Percentiles rank a stretch among this genome's conserved stretches.
phyloP scores from a whole-genome alignment of 768 basidiomycete species.

The Cystobasidium tubakii region DNA sequence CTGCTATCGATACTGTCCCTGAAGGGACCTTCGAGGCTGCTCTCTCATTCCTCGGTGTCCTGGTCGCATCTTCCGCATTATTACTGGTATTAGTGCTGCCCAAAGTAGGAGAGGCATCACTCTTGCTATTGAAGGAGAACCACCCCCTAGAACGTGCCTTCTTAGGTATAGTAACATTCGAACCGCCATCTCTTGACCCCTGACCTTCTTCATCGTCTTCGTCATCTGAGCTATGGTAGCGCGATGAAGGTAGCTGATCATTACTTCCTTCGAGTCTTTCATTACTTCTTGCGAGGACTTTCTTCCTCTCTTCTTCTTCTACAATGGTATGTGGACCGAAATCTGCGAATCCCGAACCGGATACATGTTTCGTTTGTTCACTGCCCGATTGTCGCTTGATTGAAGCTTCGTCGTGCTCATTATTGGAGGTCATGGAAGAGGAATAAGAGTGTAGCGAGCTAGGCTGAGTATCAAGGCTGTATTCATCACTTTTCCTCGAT shows the following conservation, averaged over 20 bases:
- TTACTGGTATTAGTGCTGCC: not conserved
- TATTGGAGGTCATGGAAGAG: not conserved
- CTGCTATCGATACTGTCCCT: not conserved
- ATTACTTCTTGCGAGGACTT: not conserved
- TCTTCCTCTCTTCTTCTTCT: not conserved
- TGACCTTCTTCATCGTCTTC: not conserved
- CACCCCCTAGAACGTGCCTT: slow-evolving; percentile 26
- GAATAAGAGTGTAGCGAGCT: not conserved
- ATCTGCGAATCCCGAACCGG: slow-evolving; percentile 23
- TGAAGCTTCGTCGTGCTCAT: not conserved
- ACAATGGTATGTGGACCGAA: slow-evolving; percentile 28
- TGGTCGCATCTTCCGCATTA: not conserved
- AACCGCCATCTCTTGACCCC: not conserved
- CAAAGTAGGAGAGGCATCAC: not conserved
- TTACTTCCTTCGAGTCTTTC: not conserved
- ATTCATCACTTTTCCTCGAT: not conserved
- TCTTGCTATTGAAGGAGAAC: slow-evolving; percentile 19
- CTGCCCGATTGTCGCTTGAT: not conserved
- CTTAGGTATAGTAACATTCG: slow-evolving; percentile 16
- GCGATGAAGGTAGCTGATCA: not conserved
- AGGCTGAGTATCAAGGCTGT: not conserved
- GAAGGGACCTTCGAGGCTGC: not conserved
- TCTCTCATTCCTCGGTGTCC: not conserved
- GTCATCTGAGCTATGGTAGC: not conserved
- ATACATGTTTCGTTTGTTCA: not conserved